These are phyloP conservation scores for Leonotis leonurus DNA, from an alignment of 257 asterid genomes.

Conservation along the genomic window DNA sequence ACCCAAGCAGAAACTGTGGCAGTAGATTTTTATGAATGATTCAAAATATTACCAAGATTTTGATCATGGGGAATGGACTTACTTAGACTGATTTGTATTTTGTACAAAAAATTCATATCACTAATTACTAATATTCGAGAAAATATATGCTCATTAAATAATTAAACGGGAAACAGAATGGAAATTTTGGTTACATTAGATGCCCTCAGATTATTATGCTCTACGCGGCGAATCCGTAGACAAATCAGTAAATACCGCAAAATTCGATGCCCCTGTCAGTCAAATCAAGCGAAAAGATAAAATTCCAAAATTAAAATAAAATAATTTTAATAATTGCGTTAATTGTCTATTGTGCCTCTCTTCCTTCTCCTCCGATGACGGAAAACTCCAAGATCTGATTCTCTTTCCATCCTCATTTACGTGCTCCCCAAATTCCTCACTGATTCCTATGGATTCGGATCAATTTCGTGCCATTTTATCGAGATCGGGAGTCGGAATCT, in stretches of 20 bases:
- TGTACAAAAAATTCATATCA: too few relatives aligned
- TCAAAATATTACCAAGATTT: too few relatives aligned
- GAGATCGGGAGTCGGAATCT: conserved; percentile 58
- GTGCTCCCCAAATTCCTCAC: conserved; percentile 10
- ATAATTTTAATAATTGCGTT: too few relatives aligned
- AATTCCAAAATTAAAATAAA: background rate
- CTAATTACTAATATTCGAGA: too few relatives aligned
- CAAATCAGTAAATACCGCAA: background rate
- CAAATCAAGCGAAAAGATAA: background rate
- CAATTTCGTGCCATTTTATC: conserved; percentile 60
- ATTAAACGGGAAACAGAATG: background rate
- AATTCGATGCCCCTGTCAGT: conserved; percentile 19
- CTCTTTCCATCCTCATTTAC: conserved; percentile 4
- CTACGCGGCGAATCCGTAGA: background rate
- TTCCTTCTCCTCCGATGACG: conserved; percentile 15
- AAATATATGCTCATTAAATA: too few relatives aligned
- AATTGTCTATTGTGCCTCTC: conserved; percentile 4
- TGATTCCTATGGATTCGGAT: conserved; percentile 61
- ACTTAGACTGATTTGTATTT: too few relatives aligned
- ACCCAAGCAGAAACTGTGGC: too few relatives aligned
- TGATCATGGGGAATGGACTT: too few relatives aligned
- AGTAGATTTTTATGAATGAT: too few relatives aligned
- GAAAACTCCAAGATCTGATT: conserved; percentile 36
- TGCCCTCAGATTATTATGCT: conserved; percentile 12
- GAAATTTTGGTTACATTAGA: conserved; percentile 4